Conservation (phyloP, 441 rosid species). For the Monsonia emarginata region DNA sequence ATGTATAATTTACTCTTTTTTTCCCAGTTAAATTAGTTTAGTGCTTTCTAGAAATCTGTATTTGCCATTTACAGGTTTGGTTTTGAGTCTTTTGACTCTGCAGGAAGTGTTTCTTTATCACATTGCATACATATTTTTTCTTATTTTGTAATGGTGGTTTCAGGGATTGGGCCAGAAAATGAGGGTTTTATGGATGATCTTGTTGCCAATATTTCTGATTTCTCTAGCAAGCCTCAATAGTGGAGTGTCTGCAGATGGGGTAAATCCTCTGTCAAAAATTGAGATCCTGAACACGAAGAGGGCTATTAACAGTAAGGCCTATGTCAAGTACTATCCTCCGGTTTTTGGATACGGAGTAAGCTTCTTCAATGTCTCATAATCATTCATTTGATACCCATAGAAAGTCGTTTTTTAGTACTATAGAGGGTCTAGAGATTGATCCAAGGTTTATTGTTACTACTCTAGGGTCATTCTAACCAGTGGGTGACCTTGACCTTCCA, state of each 20-base stretch:
- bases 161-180: background rate
- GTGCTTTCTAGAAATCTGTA: background rate
- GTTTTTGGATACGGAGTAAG: slow-evolving; percentile 1
- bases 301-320: background rate
- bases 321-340: background rate
- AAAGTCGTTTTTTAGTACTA: too few relatives aligned
- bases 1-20: background rate
- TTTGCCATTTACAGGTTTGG: background rate
- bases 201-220: background rate
- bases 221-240: background rate
- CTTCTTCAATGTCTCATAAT: background rate
- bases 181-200: background rate
- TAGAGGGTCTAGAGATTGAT: too few relatives aligned
- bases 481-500: slow-evolving; percentile 41
- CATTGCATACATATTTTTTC: background rate
- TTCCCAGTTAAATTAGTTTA: background rate
- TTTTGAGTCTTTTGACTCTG: background rate
- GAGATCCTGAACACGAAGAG: background rate
- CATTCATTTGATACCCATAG: too few relatives aligned
- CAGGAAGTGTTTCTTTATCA: background rate
- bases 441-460: too few relatives aligned
- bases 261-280: background rate
- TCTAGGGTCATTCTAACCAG: slow-evolving; percentile 61
- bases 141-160: background rate
- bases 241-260: background rate